A percentile compares a stretch with the other conserved stretches of the same genome.
Conservation (phyloP, 2,329 filamentous ascomycete genomes). For the Fusarium haematococcum region DNA sequence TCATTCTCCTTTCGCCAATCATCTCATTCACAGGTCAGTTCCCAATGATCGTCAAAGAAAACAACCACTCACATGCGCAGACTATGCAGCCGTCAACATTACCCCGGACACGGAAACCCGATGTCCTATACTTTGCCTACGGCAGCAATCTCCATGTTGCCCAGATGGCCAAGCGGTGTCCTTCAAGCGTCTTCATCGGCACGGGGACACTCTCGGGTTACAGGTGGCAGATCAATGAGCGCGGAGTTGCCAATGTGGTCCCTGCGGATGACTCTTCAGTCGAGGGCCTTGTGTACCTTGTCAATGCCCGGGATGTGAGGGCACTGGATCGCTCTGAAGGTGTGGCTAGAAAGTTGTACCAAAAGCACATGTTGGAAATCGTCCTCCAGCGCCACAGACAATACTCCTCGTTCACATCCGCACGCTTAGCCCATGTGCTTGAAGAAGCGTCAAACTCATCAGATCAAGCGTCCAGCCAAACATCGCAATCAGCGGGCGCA, state of each 20-base stretch:
- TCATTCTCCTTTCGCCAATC: not conserved
- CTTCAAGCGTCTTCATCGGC: constrained; percentile 8
- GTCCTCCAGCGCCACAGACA: not conserved
- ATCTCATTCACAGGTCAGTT: not conserved
- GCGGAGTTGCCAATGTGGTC: constrained; percentile 13
- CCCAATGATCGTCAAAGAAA: not conserved
- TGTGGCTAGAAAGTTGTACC: not conserved
- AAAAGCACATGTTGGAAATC: constrained; percentile 2
- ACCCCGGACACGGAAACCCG: not conserved
- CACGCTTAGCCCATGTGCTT: not conserved
- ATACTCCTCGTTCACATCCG: not conserved
- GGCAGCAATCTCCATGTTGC: constrained; percentile 14
- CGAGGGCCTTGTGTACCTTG: not conserved
- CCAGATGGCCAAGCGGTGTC: constrained; percentile 14
- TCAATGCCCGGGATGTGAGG: not conserved
- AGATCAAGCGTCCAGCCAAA: not conserved
- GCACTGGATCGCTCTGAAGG: not conserved
- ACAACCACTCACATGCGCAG: not conserved
- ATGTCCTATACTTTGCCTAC: constrained; percentile 14
- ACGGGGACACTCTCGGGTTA: not conserved
- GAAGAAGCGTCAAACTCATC: not conserved
- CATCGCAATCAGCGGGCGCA: not conserved
- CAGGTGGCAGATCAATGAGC: constrained; percentile 17
- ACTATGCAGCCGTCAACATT: not conserved
- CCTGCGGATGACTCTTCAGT: not conserved